Evolutionary conservation across 495 filamentous ascomycete genomes (phyloP).

Genomic region (Podospora pseudocomata): DNA sequence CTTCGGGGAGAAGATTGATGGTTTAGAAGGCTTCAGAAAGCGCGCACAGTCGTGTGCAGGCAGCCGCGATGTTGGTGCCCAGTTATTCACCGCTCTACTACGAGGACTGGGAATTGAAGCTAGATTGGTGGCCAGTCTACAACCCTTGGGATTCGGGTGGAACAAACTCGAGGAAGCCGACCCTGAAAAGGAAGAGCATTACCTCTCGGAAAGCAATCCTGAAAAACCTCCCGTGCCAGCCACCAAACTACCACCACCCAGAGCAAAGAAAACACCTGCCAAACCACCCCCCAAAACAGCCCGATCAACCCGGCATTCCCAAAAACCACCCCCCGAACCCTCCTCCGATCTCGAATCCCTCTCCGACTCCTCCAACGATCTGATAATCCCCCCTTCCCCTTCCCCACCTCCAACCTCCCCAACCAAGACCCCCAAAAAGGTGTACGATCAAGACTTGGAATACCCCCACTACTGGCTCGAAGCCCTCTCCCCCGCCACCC

Average conservation of each 20-base stretch:
- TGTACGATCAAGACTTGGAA: constrained; percentile 65
- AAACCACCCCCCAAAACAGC: constrained; percentile 7
- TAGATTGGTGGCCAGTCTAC: constrained; percentile 76
- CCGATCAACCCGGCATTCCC: background rate
- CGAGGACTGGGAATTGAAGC: constrained; percentile 77
- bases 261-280: constrained; percentile 48
- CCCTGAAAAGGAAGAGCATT: constrained; percentile 34
- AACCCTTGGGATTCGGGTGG: constrained; percentile 88
- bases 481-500: constrained; percentile 72
- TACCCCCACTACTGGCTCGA: constrained; percentile 95
- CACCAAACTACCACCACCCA: constrained; percentile 28
- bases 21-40: constrained; percentile 62
- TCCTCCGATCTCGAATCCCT: constrained; percentile 34
- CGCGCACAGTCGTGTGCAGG: constrained; percentile 70
- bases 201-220: background rate
- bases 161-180: constrained; percentile 74
- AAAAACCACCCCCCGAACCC: background rate
- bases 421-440: background rate
- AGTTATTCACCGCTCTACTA: constrained; percentile 88
- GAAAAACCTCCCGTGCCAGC: constrained; percentile 14
- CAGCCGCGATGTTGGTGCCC: constrained; percentile 81
- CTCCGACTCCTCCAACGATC: constrained; percentile 41
- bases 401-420: constrained; percentile 27
- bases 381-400: constrained; percentile 35
- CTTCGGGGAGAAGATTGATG: constrained; percentile 71